Conservation (phyloP, 225 moss, liverwort and hornwort species). For the Sphagnum tenellum region DNA sequence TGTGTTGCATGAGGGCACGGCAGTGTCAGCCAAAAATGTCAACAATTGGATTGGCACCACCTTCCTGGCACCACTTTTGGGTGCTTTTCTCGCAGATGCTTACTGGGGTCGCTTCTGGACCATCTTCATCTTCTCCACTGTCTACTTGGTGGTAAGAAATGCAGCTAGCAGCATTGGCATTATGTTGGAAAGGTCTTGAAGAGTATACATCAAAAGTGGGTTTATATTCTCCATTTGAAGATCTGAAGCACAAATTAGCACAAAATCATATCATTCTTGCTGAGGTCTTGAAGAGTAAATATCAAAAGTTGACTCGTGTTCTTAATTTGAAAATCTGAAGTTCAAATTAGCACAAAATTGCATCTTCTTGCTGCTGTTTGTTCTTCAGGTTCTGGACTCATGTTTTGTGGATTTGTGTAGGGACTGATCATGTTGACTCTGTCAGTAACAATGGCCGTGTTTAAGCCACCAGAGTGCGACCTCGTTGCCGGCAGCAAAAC, state of each 20-base stretch:
- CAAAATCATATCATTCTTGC: no score
- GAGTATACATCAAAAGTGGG: no score
- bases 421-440: constrained; percentile 26
- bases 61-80: constrained; percentile 33
- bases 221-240: no score
- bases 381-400: no score
- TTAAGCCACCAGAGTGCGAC: constrained; percentile 18
- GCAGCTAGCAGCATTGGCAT: background rate
- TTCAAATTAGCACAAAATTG: no score
- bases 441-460: constrained; percentile 7
- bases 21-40: constrained; percentile 37
- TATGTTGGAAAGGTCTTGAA: no score
- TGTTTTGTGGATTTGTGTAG: constrained; percentile 3
- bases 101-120: constrained; percentile 54
- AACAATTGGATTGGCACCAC: constrained; percentile 52
- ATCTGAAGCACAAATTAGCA: no score
- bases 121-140: constrained; percentile 31
- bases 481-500: background rate
- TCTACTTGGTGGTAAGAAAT: constrained; percentile 33
- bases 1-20: constrained; percentile 36
- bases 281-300: no score
- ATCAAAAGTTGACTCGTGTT: no score
- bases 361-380: no score
- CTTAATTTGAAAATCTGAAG: no score
- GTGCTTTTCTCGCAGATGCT: constrained; percentile 50